Base-by-base conservation (phyloP, 441 rosid species). In the Gossypium schwendimanii region DNA sequence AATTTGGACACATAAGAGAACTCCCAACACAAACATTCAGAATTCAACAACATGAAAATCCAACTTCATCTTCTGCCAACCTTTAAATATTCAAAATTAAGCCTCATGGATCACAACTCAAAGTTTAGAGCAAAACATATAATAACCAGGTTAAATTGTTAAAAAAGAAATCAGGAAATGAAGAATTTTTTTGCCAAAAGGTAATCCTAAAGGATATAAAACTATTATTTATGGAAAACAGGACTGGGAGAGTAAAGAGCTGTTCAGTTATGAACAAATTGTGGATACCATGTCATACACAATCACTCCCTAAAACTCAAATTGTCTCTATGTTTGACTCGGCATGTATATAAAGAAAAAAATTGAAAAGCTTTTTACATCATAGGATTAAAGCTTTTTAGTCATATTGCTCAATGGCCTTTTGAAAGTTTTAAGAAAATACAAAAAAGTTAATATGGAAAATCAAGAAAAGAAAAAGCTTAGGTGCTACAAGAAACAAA, bases 121-220 rank as follows among this genome's bases (percentile, higher is more conserved):
- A 24, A 28, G 21, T 50, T 50, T 10, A 68, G 59, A 50, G 71
- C 26, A 50, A 68, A 67, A 68, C 17, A 68, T 10, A 68, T 68
- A 17, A 50, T 47, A 28, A 31, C 26, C 60, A 50, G 44, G 71
- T 28, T 17, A 52, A n/a, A 50, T 5, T 15, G 41, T 28, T 26
- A 28, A 17, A 36, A 36, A 36, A 7, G 41, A 28, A 50, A 66
- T 47, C 14, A 66, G 9, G 20, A 52, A 23, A 50, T 50, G 15
- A 14, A 10, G 20, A 47, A 24, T 8, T 24, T 3, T 36, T 66
- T 45, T 24, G 28, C 57, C 58, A 47, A 24, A 47, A 47, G 2
- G 21, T 47, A 66, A 47, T 47, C 55, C 36, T 66, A 47, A 50
- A 66, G 57, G 41, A 24, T 21, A 47, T 24, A 12, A 45, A 64